Evolutionary conservation across 306 rosid species (phyloP), one percentile per base, ranked within the genome.

Genomic region (Senna siamea): DNA sequence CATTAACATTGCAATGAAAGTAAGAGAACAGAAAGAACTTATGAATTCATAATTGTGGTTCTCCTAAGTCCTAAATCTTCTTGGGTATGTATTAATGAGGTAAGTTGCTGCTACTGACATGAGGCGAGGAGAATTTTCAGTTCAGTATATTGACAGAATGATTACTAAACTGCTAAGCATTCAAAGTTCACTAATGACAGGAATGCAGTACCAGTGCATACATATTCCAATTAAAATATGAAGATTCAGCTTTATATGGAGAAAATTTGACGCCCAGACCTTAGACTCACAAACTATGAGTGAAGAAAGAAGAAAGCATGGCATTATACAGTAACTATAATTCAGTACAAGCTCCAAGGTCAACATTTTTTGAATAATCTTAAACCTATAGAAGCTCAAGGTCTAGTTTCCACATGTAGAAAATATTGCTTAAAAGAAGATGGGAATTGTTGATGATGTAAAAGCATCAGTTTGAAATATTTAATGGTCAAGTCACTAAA

Each of bases 1-100:
- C 44, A 78, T 47, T 54, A 19, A 22, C 69, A 73, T 77, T 73
- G 62, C 47, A 61, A 46, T 28, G 66, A 73, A 58, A 66, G 0
- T 37, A 57, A 20, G 6, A 56, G 43, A 15, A 62, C 14, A 12
- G 11, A 26, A 38, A 59, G 40, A 35, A 57, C 38, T 44, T 28
- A 13, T 38, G 30, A 54, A 41, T 55, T 70, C 32, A 62, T 28
- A 58, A 26, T 28, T n/a, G 40, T 62, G n/a, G 30, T 69, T 75
- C 40, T 17, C 55, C 17, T 23, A n/a, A n/a, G n/a, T 17, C 55
- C 17, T 26, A 22, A 47, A 57, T 35, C 20, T 55, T 55, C 17
- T 26, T 23, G 38, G 38, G 6, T 26, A 26, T 26, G 30, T 26
- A 26, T 26, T 26, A n/a, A 26, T 26, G 30, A 26, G 30, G 30